These are phyloP conservation scores for Geotrichum siamense DNA, from an alignment of 1,139 yeast species.

Conservation along the genomic window DNA sequence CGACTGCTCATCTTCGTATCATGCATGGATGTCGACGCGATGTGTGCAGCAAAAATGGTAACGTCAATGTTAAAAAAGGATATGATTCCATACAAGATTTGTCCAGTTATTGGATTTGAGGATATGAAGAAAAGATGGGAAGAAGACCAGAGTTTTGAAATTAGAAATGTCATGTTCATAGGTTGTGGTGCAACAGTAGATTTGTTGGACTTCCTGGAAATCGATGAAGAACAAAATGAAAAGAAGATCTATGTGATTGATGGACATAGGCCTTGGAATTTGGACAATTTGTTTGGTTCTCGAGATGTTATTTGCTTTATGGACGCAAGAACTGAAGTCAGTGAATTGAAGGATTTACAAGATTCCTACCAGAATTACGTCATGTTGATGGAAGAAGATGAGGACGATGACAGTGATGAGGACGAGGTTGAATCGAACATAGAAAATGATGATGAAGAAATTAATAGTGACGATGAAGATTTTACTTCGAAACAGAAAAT, in stretches of 20 bases:
- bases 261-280: conserved; percentile 93
- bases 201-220: conserved; percentile 66
- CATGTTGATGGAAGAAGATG: conserved; percentile 23
- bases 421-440: conserved; percentile 10
- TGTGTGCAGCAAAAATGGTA: conserved; percentile 80
- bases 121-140: conserved; percentile 61
- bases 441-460: conserved; percentile 12
- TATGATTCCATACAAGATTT: conserved; percentile 76
- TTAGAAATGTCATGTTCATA: conserved; percentile 67
- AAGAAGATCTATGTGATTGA: conserved; percentile 68
- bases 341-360: conserved; percentile 23
- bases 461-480: conserved; percentile 11
- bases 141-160: conserved; percentile 57
- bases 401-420: conserved; percentile 17
- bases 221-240: conserved; percentile 40
- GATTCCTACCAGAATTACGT: conserved; percentile 26
- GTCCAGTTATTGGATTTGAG: conserved; percentile 90
- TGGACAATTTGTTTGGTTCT: conserved; percentile 86
- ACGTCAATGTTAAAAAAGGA: conserved; percentile 67
- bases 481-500: neutral
- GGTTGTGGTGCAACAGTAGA: conserved; percentile 98
- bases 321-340: conserved; percentile 58
- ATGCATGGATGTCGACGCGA: conserved; percentile 83
- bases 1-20: conserved; percentile 84
- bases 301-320: conserved; percentile 76